phyloP scores from a whole-genome alignment of 495 filamentous ascomycete genomes.

The Penicillium pulvis region DNA sequence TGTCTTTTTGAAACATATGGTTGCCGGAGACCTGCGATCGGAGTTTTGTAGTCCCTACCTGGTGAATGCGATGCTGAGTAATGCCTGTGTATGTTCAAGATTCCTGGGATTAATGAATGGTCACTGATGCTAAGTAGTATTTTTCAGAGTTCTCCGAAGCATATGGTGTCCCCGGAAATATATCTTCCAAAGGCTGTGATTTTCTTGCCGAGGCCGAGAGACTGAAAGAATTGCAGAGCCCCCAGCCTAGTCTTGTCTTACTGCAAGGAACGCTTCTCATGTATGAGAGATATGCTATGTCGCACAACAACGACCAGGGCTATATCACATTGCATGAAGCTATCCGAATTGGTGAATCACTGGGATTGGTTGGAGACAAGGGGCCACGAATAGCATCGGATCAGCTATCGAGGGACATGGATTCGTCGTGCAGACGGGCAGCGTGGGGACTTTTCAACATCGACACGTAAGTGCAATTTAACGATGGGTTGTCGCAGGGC shows the following conservation, averaged over 20 bases:
- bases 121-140: constrained; percentile 30
- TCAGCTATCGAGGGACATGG: constrained; percentile 37
- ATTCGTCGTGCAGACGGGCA: constrained; percentile 36
- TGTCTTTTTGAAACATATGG: constrained; percentile 53
- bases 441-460: constrained; percentile 50
- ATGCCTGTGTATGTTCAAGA: constrained; percentile 46
- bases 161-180: constrained; percentile 44
- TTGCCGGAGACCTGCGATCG: constrained; percentile 25
- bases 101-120: background rate
- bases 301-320: constrained; percentile 43
- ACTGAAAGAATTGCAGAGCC: constrained; percentile 26
- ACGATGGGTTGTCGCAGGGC: background rate
- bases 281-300: constrained; percentile 49
- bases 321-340: constrained; percentile 48
- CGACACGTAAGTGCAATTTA: constrained; percentile 38
- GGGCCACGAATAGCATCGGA: constrained; percentile 20
- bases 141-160: constrained; percentile 50
- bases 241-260: constrained; percentile 34
- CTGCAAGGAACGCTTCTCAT: constrained; percentile 46
- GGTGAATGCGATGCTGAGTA: constrained; percentile 56
- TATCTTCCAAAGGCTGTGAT: constrained; percentile 44
- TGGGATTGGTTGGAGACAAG: constrained; percentile 39
- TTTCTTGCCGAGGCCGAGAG: constrained; percentile 49
- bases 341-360: constrained; percentile 38
- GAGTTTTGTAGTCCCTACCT: constrained; percentile 55